Base-by-base conservation (phyloP, 495 filamentous ascomycete genomes). In the Rusavskia elegans region DNA sequence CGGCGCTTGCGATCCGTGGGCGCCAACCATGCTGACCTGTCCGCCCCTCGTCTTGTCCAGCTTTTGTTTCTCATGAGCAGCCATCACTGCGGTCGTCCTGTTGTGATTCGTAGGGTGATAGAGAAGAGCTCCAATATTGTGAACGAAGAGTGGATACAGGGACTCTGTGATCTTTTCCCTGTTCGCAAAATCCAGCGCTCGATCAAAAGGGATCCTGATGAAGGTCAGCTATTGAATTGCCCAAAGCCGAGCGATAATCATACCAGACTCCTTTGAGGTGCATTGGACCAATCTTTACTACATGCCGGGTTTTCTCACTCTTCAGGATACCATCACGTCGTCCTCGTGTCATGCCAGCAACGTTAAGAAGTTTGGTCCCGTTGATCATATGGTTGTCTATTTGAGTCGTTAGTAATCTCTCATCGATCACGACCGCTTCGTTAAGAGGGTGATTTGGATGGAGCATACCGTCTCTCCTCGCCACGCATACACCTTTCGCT, bases 351-450 rank as follows among this genome's bases (percentile, higher is more conserved):
- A 98, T 98, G 2, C 92, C 90, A 19, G 92, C 92, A 19, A 98
- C 92, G 56, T 98, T 98, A 45, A 98, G 71, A 49, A 98, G 70
- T 65, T 98, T 98, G 4, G 92, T 98, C 9, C 92, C 92, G 60
- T 98, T 98, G 67, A 98, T 95, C 89, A 98, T 95, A 60, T 93
- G 85, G 64, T 98, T 98, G 59, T 98, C 92, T 95, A 61, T n/a
- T 41, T 46, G 7, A 19, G 5, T 44, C 8, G 37, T 52, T 11
- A 40, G 37, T 16, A 17, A 38, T 37, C 19, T 7, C 40, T 42
- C 29, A 23, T 55, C 32, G 17, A 52, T 54, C 23, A 62, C 53
- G 38, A 19, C 1, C 2, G 23, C 23, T 20, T 46, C 23, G 16
- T 29, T 6, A 37, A 17, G n/a, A 20, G 19, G 17, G 7, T 30